Evolutionary conservation across 2,329 filamentous ascomycete species (phyloP), one percentile per base, ranked within the genome.

Genomic region (Fusarium palustre): DNA sequence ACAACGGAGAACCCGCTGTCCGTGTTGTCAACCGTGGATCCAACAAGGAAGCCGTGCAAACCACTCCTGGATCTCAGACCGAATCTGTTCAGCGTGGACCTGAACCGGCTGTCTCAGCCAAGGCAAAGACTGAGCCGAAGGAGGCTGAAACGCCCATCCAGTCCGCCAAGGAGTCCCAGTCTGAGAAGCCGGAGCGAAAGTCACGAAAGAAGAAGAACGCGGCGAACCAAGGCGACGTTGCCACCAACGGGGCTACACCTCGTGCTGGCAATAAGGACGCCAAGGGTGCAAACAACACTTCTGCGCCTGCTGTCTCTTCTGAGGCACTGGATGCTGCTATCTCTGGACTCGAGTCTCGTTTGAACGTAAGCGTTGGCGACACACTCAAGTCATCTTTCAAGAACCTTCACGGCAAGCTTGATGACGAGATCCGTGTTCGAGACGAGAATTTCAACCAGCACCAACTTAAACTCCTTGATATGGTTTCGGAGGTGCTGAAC

Each of bases 151-250:
- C 80, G 18, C 78, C 81, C 31, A 75, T 75, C 25, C 79, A 79
- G 61, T 76, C 79, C 20, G 75, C 78, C 28, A 81, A 79, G 64
- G 79, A 81, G 62, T 77, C 74, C 24, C 76, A 78, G 53, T 69
- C 80, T 1, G 90, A 92, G 66, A 91, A 89, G 79, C 73, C 81
- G 2, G 91, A 93, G 73, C 86, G 86, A 75, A 88, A 87, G 74
- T 76, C 81, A 34, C 79, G 85, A 39, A 92, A 90, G 82, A 92
- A 93, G 84, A 95, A 93, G 84, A 66, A 77, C 15, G 78, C 80
- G 34, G 79, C 80, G 36, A 76, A 76, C 45, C 74, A 77, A 59
- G 81, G 80, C 4, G 88, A 90, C 64, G 81, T 78, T 55, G 76
- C 79, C 58, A 77, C 81, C 33, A 85, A 85, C 64, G 81, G 81